Evolutionary conservation across 2,329 filamentous ascomycete species (phyloP).

Genomic region (Fusarium agapanthi): DNA sequence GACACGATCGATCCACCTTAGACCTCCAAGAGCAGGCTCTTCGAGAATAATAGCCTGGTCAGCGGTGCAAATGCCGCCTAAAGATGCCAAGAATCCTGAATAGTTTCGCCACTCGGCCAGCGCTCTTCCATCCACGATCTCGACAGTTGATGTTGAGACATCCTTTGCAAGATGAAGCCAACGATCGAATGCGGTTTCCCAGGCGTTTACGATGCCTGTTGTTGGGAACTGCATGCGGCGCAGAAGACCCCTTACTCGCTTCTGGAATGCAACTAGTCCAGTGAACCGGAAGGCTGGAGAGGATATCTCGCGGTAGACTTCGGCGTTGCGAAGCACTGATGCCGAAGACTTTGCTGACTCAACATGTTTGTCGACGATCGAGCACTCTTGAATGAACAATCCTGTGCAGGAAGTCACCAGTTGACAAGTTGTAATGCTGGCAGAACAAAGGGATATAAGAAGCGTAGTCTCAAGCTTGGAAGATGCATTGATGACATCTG

Average conservation of each 20-base stretch:
- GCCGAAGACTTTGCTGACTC: slow-evolving; percentile 60
- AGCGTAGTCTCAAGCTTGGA: slow-evolving; percentile 70
- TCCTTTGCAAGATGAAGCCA: slow-evolving; percentile 73
- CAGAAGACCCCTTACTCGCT: slow-evolving; percentile 67
- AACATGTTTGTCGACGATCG: slow-evolving; percentile 60
- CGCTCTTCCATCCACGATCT: slow-evolving; percentile 63
- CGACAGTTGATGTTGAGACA: slow-evolving; percentile 61
- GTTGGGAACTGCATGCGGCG: slow-evolving; percentile 70
- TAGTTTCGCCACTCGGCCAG: slow-evolving; percentile 74
- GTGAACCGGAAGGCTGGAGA: slow-evolving; percentile 73
- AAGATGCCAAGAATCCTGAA: slow-evolving; percentile 72
- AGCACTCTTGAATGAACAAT: slow-evolving; percentile 69
- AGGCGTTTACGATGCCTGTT: slow-evolving; percentile 72
- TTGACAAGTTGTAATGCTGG: slow-evolving; percentile 72
- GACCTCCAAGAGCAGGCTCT: slow-evolving; percentile 63
- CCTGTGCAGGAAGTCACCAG: slow-evolving; percentile 69
- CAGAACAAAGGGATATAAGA: slow-evolving; percentile 70
- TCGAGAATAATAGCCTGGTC: slow-evolving; percentile 66
- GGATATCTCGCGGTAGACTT: slow-evolving; percentile 69
- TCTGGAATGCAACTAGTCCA: slow-evolving; percentile 75
- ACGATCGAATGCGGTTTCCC: slow-evolving; percentile 71
- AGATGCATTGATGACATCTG: slow-evolving; percentile 62
- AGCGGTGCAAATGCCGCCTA: slow-evolving; percentile 72
- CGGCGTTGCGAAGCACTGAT: slow-evolving; percentile 66
- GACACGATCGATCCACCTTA: slow-evolving; percentile 72